phyloP scores from a whole-genome alignment of 768 basidiomycete species.

The Nidularia pulvinata region DNA sequence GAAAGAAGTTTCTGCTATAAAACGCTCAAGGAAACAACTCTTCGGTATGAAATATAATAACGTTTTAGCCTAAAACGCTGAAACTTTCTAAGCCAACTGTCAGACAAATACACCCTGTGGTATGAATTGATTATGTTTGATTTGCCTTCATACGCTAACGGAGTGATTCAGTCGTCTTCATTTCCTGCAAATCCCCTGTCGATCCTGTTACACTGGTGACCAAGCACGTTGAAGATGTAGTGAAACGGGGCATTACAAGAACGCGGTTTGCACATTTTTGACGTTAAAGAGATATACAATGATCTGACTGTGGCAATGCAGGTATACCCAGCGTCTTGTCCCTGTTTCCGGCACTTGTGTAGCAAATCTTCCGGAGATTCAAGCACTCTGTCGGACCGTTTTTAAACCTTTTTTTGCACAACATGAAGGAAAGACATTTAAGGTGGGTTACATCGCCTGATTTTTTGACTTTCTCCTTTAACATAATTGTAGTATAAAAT shows the following conservation, averaged over 20 bases:
- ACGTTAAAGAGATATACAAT: no score
- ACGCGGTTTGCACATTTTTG: slow-evolving; percentile 46
- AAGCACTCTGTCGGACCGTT: slow-evolving; percentile 53
- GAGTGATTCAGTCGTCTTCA: slow-evolving; percentile 61
- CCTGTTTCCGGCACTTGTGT: slow-evolving; percentile 69
- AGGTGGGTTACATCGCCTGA: slow-evolving; percentile 28
- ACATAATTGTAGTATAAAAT: slow-evolving; percentile 70
- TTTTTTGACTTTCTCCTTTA: neutral
- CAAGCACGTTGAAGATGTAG: slow-evolving; percentile 62
- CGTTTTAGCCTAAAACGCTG: slow-evolving; percentile 1
- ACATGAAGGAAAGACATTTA: slow-evolving; percentile 41
- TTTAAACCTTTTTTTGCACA: slow-evolving; percentile 52
- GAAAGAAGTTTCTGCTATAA: slow-evolving; percentile 70
- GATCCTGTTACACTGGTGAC: slow-evolving; percentile 73
- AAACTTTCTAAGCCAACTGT: slow-evolving; percentile 56
- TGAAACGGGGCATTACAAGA: slow-evolving; percentile 58
- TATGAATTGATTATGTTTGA: slow-evolving; percentile 23
- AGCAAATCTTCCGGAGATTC: slow-evolving; percentile 72
- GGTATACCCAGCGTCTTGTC: slow-evolving; percentile 69
- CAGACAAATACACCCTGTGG: slow-evolving; percentile 82
- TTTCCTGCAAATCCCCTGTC: slow-evolving; percentile 77
- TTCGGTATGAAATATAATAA: slow-evolving; percentile 46
- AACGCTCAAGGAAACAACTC: slow-evolving; percentile 58
- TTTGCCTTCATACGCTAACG: slow-evolving; percentile 1
- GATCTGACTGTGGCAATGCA: slow-evolving; percentile 19